Evolutionary conservation across 2,329 filamentous ascomycete genomes (phyloP).

Genomic region (Thermochaetoides dissita): DNA sequence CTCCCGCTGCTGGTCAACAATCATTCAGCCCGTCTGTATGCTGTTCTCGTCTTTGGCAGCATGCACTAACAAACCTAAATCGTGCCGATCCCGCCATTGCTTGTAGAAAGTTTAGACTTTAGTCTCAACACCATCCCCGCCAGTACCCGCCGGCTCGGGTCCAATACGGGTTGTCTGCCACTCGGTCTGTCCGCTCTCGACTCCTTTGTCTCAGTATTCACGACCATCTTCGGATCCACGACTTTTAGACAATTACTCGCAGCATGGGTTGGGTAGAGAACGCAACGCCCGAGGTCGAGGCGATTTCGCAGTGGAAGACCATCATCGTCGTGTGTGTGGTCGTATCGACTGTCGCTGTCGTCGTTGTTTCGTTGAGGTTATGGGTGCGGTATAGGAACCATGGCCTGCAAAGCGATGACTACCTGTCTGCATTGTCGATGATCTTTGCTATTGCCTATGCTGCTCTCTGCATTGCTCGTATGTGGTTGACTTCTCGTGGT

Average conservation of each 20-base stretch:
- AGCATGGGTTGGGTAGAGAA: conserved; percentile 38
- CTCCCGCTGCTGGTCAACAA: no score
- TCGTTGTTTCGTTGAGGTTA: conserved; percentile 27
- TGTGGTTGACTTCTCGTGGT: conserved; percentile 11
- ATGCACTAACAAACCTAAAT: no score
- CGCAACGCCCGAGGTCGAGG: conserved; percentile 32
- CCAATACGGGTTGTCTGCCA: no score
- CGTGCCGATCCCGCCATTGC: no score
- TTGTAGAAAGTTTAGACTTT: no score
- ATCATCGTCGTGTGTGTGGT: conserved; percentile 36
- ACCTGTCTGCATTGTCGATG: conserved; percentile 26
- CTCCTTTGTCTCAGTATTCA: background rate
- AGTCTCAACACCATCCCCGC: no score
- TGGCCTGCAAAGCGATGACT: conserved; percentile 35
- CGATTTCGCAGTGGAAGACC: conserved; percentile 30
- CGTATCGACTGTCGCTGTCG: conserved; percentile 29
- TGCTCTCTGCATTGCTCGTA: conserved; percentile 35
- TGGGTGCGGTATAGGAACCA: conserved; percentile 27
- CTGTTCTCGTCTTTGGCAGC: no score
- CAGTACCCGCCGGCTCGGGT: no score
- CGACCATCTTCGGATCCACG: no score
- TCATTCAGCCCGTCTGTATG: no score
- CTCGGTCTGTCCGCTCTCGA: background rate
- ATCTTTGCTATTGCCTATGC: conserved; percentile 35
- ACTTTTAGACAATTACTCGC: background rate